A percentile compares a stretch with the other conserved stretches of the same genome.
phyloP scores from a whole-genome alignment of 179 eudicot genomes.

The Amaranthus tricolor region DNA sequence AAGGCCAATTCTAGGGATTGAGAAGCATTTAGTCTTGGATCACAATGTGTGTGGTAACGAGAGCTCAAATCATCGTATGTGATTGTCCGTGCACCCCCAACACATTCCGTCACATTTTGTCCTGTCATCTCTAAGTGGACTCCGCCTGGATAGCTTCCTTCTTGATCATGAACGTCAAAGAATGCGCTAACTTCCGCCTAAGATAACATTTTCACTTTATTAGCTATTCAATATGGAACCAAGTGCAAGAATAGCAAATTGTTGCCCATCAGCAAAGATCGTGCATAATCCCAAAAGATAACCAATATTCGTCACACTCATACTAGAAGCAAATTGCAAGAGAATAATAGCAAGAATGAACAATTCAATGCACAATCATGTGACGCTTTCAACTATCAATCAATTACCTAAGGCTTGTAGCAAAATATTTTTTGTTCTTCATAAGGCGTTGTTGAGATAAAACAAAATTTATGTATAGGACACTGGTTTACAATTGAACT shows the following conservation, averaged over 20 bases:
- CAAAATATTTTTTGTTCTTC: no score
- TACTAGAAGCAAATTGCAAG: background rate
- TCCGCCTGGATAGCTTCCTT: slow-evolving; percentile 42
- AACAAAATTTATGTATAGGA: no score
- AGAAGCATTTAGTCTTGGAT: slow-evolving; percentile 40
- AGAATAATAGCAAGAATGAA: background rate
- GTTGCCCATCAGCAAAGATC: background rate
- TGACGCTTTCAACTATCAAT: background rate
- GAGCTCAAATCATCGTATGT: slow-evolving; percentile 42
- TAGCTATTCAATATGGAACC: background rate
- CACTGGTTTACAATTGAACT: no score
- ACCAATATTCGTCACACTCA: background rate
- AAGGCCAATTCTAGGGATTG: slow-evolving; percentile 40
- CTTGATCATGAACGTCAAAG: slow-evolving; percentile 43
- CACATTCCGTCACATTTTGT: slow-evolving; percentile 42
- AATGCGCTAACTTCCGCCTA: slow-evolving; percentile 38
- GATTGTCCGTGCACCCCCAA: slow-evolving; percentile 36
- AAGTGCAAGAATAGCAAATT: background rate
- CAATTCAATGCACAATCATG: background rate
- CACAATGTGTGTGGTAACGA: slow-evolving; percentile 41
- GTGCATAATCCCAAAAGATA: background rate
- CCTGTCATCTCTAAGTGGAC: slow-evolving; percentile 43
- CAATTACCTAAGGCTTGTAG: background rate
- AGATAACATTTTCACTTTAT: slow-evolving; percentile 1
- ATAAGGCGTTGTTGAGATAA: no score